Conservation (phyloP, 345 rosid genomes). For the Gynandropsis gynandra region DNA sequence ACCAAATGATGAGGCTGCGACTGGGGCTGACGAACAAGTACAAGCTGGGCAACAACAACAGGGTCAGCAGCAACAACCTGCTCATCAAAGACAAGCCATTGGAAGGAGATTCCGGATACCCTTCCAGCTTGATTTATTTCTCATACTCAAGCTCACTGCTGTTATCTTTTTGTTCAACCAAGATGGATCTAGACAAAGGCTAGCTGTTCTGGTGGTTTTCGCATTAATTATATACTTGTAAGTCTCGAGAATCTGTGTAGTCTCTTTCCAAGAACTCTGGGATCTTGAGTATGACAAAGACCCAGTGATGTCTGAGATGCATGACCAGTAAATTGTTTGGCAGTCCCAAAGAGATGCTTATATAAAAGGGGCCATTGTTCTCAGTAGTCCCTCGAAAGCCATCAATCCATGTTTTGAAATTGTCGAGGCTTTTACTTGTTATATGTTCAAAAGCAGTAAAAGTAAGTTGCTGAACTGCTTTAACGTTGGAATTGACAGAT, state of each 20-base stretch:
- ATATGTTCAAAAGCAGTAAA: background rate
- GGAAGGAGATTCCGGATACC: conserved; percentile 89
- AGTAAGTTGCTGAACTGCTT: background rate
- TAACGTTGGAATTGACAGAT: conserved; percentile 33
- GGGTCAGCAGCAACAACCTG: conserved; percentile 49
- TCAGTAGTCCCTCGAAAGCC: too few species aligned
- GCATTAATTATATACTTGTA: conserved; percentile 88
- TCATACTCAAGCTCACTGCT: conserved; percentile 84
- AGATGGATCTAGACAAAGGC: conserved; percentile 96
- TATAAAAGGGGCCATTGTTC: too few species aligned
- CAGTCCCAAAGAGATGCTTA: too few species aligned
- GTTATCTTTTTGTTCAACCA: conserved; percentile 93
- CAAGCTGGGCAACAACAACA: conserved; percentile 41
- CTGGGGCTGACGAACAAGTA: conserved; percentile 26
- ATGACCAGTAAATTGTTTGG: too few species aligned
- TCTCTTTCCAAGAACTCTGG: background rate
- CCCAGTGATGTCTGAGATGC: too few species aligned
- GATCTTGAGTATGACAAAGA: too few species aligned
- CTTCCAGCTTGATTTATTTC: conserved; percentile 83
- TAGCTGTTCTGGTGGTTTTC: conserved; percentile 68
- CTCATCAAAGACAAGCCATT: conserved; percentile 60
- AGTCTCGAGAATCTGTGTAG: conserved; percentile 27
- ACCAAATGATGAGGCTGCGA: conserved; percentile 19
- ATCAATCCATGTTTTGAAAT: too few species aligned
- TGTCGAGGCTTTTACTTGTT: background rate